Conservation (phyloP, 345 rosid genomes). For the Salix arbutifolia region DNA sequence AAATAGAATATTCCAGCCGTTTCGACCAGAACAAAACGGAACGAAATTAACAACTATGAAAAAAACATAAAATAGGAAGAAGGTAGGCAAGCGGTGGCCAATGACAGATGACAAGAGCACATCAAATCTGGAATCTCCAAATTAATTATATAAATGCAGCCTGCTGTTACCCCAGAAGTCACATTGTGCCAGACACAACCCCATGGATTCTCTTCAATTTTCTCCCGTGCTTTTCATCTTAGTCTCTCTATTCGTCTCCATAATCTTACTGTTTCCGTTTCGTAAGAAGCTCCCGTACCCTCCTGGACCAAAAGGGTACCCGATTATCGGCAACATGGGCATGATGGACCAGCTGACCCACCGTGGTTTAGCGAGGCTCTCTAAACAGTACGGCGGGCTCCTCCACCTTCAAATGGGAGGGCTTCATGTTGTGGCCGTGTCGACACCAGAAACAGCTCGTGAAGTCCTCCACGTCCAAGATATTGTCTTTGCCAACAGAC, state of each 20-base stretch:
- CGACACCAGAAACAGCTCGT: constrained; percentile 17
- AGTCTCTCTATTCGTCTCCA: background rate
- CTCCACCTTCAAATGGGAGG: constrained; percentile 23
- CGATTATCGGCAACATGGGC: constrained; percentile 19
- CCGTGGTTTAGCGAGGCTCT: constrained; percentile 19
- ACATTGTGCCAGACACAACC: background rate
- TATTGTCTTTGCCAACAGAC: constrained; percentile 18
- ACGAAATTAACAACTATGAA: no score
- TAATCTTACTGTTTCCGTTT: background rate
- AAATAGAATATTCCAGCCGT: no score
- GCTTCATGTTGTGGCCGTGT: constrained; percentile 18
- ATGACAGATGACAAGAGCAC: background rate
- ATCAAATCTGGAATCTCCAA: background rate
- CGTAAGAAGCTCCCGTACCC: constrained; percentile 1
- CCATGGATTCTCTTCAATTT: constrained; percentile 4
- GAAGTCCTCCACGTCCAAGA: constrained; percentile 28
- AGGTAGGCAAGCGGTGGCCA: background rate
- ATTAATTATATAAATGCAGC: background rate
- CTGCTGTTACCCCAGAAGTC: background rate
- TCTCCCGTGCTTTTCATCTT: background rate
- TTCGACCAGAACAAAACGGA: no score
- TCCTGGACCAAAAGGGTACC: constrained; percentile 16
- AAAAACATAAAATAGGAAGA: background rate
- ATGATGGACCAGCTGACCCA: constrained; percentile 24
- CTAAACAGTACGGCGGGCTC: constrained; percentile 16